phyloP scores from a whole-genome alignment of 257 asterid genomes.

The Gardenia jasminoides region DNA sequence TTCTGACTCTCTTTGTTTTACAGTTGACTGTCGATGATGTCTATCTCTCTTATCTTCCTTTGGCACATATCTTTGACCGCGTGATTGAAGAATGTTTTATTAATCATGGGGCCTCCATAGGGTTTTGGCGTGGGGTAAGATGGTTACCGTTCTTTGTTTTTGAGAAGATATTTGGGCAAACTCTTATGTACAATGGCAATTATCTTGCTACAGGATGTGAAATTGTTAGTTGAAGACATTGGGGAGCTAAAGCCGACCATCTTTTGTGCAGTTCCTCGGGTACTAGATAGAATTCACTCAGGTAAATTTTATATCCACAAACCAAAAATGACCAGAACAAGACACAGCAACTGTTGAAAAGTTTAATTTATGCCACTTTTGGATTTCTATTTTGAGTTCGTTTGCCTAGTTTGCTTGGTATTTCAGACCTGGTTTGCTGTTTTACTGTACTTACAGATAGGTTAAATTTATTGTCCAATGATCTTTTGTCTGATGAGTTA shows the following conservation, averaged over 20 bases:
- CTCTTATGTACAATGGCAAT: neutral
- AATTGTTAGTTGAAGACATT: slow-evolving; percentile 81
- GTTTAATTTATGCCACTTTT: neutral
- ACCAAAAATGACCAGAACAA: neutral
- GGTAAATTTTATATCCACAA: slow-evolving; percentile 40
- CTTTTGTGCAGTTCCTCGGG: slow-evolving; percentile 98
- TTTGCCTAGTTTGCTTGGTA: neutral
- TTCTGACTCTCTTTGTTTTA: slow-evolving; percentile 25
- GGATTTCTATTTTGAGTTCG: neutral
- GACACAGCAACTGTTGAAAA: neutral
- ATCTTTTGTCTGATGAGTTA: neutral
- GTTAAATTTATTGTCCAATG: neutral
- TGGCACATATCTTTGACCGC: slow-evolving; percentile 97
- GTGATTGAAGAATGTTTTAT: slow-evolving; percentile 81
- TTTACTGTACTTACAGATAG: neutral
- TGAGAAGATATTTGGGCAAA: neutral
- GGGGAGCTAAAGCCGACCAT: slow-evolving; percentile 82
- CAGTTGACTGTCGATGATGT: slow-evolving; percentile 76
- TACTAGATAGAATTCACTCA: slow-evolving; percentile 78
- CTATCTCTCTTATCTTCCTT: slow-evolving; percentile 84
- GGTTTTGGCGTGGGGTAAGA: slow-evolving; percentile 99
- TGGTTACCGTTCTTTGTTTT: slow-evolving; percentile 3
- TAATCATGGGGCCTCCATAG: slow-evolving; percentile 81
- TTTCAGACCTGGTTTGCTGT: neutral
- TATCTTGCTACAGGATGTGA: slow-evolving; percentile 60